Base-by-base conservation (phyloP, 768 basidiomycete genomes). In the Ramaria rubella region DNA sequence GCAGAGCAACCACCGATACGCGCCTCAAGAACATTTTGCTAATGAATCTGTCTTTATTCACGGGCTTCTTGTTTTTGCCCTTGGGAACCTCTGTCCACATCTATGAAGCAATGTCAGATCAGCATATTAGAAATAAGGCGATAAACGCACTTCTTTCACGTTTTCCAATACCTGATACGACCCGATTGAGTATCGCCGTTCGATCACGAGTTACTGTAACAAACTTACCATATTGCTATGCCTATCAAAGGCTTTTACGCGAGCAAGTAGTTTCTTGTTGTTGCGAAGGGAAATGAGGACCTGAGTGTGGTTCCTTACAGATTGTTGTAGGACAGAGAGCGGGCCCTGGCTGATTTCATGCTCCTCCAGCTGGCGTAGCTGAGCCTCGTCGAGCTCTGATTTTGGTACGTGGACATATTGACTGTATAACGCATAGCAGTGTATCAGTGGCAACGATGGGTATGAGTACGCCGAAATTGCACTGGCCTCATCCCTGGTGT, bases 41-140 rank as follows among this genome's bases (percentile, higher is more conserved):
- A 70, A 99, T 95, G 76, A 98, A 99, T 48, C 96, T 82, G 73
- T 98, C 96, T 74, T 98, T 98, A 78, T 98, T 98, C 56, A 98
- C 86, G 6, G 96, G 91, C 68, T 97, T 98, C 77, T 96, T 97
- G 68, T 93, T 93, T 75, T 98, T 98, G 38, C 93, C 94, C 72
- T 97, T 98, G 19, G 96, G 96, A 46, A 86, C 71, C 70, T 99
- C 96, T 21, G 94, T 97, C 96, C 96, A 98, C 95, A 98, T 98
- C 93, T 99, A 60, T 31, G 58, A 49, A 61, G 21, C 24, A 29
- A 24, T 43, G 60, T 61, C 27, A 61, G 27, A 2, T 46, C 1
- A 33, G 3, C 21, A 27, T 29, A 8, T 11, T 33, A 44, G 12
- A 33, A 49, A 27, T 26, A 55, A 21, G 5, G 17, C 36, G 46